Base-by-base conservation (phyloP, 2,329 filamentous ascomycete genomes). In the Penicillium sp. region DNA sequence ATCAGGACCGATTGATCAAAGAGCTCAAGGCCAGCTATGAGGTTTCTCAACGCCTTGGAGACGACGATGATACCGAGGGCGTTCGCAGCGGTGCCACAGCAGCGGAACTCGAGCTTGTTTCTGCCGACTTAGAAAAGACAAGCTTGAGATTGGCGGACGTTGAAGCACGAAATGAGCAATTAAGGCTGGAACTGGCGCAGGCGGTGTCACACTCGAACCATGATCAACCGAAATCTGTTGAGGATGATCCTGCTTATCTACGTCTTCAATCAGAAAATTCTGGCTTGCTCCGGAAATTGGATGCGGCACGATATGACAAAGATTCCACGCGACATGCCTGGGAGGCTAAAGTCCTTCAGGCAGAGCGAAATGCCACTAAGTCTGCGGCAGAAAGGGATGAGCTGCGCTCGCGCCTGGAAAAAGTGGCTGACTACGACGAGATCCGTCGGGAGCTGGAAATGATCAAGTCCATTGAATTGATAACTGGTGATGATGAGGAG, bases 1-100 rank as follows among this genome's bases (percentile, higher is more conserved):
- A 84, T 53, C 90, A 98, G 60, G 92, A 98, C 32, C 80, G 88
- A 5, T 68, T 98, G 26, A 67, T 98, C 51, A 95, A 85, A 57
- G 93, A 98, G 63, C 80, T 96, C 59, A 96, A 95, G 67, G 92
- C 92, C 16, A 95, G 82, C 68, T 95, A 95, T 59, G 92, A 98
- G 65, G 92, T 98, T 37, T 92, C 86, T 30, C 89, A 96, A 62
- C 78, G 92, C 34, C 72, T 98, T 34, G 89, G 82, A 35, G 82
- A 80, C 10, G 82, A 83, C 22, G 76, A 78, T 35, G 68, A 68
- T 7, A 79, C 81, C 14, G 79, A 84, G 13, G 75, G 76, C 12
- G 72, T 72, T 17, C 73, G 75, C 16, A 77, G 75, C 20, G 77
- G 82, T 40, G 84, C 92, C 35, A 84, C 85, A 3, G 86, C 80